These are phyloP conservation scores for Vitis rotundifolia DNA, from an alignment of 164 flowering plant species.

Conservation along the genomic window DNA sequence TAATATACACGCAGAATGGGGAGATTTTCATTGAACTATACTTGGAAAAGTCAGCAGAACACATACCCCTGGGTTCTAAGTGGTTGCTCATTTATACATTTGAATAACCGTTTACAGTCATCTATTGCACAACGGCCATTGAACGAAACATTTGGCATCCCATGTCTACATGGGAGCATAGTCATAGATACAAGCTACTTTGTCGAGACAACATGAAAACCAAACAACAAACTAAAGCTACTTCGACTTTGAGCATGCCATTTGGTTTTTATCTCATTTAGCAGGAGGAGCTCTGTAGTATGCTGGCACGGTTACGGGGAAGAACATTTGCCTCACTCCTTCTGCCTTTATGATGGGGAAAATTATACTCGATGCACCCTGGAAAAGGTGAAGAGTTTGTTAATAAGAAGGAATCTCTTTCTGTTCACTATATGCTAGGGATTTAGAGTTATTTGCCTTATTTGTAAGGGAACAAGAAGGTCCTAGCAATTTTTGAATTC, in stretches of 20 bases:
- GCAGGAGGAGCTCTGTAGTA: conserved; percentile 55
- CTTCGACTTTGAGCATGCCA: not conserved
- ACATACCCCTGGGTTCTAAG: not conserved
- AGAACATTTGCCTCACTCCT: conserved; percentile 85
- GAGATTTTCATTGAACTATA: too few relatives aligned
- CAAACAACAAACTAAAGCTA: not conserved
- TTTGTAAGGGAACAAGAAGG: too few relatives aligned
- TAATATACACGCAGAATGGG: too few relatives aligned
- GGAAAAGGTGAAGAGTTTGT: too few relatives aligned
- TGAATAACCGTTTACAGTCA: not conserved
- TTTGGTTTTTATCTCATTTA: conserved; percentile 10
- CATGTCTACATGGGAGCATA: not conserved
- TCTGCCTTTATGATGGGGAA: conserved; percentile 78
- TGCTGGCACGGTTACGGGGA: conserved; percentile 68
- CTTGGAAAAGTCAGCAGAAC: too few relatives aligned
- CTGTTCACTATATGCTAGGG: too few relatives aligned
- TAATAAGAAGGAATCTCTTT: too few relatives aligned
- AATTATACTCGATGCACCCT: conserved; percentile 60
- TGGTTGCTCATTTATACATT: not conserved
- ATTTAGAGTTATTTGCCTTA: too few relatives aligned
- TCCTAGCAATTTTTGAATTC: too few relatives aligned
- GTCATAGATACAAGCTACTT: not conserved
- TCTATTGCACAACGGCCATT: not conserved
- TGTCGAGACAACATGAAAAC: not conserved
- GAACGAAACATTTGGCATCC: not conserved